These are phyloP conservation scores for Fusarium gaditjirri DNA, from an alignment of 2,329 filamentous ascomycete genomes.

Conservation along the genomic window DNA sequence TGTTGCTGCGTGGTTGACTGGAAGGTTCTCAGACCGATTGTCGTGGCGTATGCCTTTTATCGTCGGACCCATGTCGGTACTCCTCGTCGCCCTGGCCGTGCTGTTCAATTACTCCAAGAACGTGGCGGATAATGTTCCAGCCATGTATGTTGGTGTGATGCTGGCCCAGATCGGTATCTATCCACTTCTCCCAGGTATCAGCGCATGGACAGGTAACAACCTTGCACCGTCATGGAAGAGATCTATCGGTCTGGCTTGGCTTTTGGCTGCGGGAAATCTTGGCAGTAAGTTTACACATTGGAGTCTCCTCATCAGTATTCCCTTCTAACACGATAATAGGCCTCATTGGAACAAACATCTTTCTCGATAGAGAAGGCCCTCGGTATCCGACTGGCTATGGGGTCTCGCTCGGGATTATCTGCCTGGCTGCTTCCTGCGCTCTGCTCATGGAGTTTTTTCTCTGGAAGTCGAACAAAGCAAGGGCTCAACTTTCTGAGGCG, in stretches of 20 bases:
- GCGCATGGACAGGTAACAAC: conserved; percentile 42
- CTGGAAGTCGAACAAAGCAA: conserved; percentile 20
- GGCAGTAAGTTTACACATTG: conserved; percentile 30
- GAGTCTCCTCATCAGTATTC: not conserved
- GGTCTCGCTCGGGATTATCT: conserved; percentile 46
- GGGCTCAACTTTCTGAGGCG: conserved; percentile 4
- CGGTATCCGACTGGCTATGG: conserved; percentile 52
- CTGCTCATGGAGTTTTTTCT: conserved; percentile 26
- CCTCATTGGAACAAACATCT: conserved; percentile 53
- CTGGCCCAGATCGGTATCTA: conserved; percentile 44
- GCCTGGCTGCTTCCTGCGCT: conserved; percentile 17
- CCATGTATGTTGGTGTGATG: conserved; percentile 24
- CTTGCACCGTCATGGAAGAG: conserved; percentile 39
- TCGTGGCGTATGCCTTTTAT: conserved; percentile 55
- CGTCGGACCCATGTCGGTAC: conserved; percentile 43
- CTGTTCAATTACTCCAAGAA: conserved; percentile 49
- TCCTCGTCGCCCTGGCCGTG: conserved; percentile 48
- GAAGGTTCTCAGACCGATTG: conserved; percentile 49
- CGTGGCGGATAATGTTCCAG: conserved; percentile 50
- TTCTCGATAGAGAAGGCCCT: conserved; percentile 49
- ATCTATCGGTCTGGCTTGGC: conserved; percentile 40
- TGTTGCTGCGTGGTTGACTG: conserved; percentile 43
- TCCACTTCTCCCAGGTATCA: conserved; percentile 45
- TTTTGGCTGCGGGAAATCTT: conserved; percentile 37
- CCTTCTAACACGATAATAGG: not conserved